These are phyloP conservation scores for Aspergillus sp. DNA, from an alignment of 2,329 filamentous ascomycete species.

Conservation along the genomic window DNA sequence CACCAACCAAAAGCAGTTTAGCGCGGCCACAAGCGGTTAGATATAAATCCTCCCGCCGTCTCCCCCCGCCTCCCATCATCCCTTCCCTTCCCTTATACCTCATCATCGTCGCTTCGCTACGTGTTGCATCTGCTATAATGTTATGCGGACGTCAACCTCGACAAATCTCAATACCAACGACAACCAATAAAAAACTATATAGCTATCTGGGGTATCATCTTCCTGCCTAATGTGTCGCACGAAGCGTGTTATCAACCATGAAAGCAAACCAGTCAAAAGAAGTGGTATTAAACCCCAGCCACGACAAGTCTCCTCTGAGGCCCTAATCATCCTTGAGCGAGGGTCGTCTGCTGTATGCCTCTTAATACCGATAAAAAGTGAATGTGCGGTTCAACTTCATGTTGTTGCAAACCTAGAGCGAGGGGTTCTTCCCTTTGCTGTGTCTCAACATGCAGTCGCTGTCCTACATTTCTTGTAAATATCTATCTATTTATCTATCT, in stretches of 20 bases:
- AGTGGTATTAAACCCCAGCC: constrained; percentile 20
- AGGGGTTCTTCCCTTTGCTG: neutral
- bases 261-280: too few relatives aligned
- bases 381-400: constrained; percentile 10
- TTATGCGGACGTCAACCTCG: neutral
- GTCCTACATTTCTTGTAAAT: constrained; percentile 14
- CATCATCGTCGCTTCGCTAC: neutral
- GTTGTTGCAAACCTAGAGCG: neutral
- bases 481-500: too few relatives aligned
- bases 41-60: neutral
- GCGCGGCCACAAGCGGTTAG: neutral
- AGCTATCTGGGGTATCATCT: too few relatives aligned
- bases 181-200: too few relatives aligned
- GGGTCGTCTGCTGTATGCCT: constrained; percentile 23
- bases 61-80: neutral
- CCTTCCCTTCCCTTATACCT: neutral
- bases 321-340: constrained; percentile 9
- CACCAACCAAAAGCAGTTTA: neutral
- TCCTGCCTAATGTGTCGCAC: neutral
- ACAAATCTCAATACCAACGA: too few relatives aligned
- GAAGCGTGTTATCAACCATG: neutral
- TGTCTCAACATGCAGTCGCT: constrained; percentile 15
- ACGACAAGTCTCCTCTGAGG: constrained; percentile 14
- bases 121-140: constrained; percentile 4
- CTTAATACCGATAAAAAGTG: constrained; percentile 21